Base-by-base conservation (phyloP, 371 early-diverging fungal species). In the Mortierella sp. region DNA sequence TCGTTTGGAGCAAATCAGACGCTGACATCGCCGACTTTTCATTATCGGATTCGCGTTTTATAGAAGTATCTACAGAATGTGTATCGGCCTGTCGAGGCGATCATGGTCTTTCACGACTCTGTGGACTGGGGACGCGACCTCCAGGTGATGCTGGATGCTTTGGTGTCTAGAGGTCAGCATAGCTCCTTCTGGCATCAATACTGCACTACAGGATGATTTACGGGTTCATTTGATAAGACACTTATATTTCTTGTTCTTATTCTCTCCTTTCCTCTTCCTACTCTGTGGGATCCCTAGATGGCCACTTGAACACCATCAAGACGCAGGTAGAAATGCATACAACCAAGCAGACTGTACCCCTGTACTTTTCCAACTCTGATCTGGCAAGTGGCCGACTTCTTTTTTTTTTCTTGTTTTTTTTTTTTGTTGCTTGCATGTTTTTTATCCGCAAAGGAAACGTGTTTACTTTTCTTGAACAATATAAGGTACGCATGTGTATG, bases 101-200 rank as follows among this genome's bases (percentile, higher is more conserved):
- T 94, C 2, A 84, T 95, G 87, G 85, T 94, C 63, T 92, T 95
- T 79, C 91, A 96, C 68, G 96, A 96, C 73, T 90, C 93, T 17
- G 83, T 86, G 32, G 93, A 96, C 64, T 95, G 87, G 90, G 95
- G 94, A 34, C 86, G 93, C 50, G 96, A 95, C 66, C 68, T 94
- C 48, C 96, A 96, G 72, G 85, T 95, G 21, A 86, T 87, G 56
- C 76, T 90, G 50, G 95, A 96, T 59, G 83, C 92, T 1, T 72
- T 96, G 51, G 83, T 87, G 21, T 85, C 93, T 4, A 72, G 83
- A 58, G 66, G 66, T 52, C 44, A 7, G 27, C 3, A 19, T 4
- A 0, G 14, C 12, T 12, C 26, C 26, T 27, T 19, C 27, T 6
- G 14, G 7, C 11, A 34, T 11, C 37, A 14, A 34, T 4, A 34